A percentile compares a stretch with the other conserved stretches of the same genome.
Evolutionary conservation across 2,329 filamentous ascomycete species (phyloP).

Genomic region (Curvularia hawaiiensis): DNA sequence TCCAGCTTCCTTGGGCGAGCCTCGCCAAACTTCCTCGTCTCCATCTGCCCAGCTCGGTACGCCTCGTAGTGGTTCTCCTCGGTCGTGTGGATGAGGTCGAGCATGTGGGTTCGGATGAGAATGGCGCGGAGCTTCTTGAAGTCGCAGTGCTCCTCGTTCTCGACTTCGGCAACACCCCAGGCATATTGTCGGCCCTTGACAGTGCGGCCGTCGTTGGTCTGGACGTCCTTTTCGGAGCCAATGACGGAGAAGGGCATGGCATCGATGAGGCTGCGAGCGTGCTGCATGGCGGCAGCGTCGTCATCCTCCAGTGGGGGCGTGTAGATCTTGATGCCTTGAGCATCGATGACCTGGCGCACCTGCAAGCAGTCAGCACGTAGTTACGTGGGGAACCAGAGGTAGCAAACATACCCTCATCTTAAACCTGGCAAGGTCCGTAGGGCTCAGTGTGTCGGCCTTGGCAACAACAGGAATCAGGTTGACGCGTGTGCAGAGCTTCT

Average conservation of each 20-base stretch:
- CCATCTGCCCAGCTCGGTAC: slow-evolving; percentile 99
- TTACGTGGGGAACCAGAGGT: not conserved
- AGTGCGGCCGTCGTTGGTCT: slow-evolving; percentile 92
- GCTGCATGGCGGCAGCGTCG: slow-evolving; percentile 92
- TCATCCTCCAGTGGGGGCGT: slow-evolving; percentile 97
- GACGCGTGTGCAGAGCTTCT: slow-evolving; percentile 95
- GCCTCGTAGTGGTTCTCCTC: slow-evolving; percentile 99
- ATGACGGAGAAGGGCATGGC: slow-evolving; percentile 99
- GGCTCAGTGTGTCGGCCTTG: slow-evolving; percentile 97
- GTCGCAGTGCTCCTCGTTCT: slow-evolving; percentile 99
- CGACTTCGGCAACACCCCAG: slow-evolving; percentile 98
- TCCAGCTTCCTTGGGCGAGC: slow-evolving; percentile 96
- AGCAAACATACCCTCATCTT: slow-evolving; percentile 79
- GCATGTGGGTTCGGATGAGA: slow-evolving; percentile 98
- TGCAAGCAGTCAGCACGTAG: slow-evolving; percentile 48
- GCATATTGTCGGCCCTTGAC: slow-evolving; percentile 99
- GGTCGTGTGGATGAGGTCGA: slow-evolving; percentile 98
- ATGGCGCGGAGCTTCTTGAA: slow-evolving; percentile 99
- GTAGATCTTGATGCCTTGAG: slow-evolving; percentile 99
- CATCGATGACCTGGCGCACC: slow-evolving; percentile 95
- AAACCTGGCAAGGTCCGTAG: slow-evolving; percentile 87
- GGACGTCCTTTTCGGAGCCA: slow-evolving; percentile 98
- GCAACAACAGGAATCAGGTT: slow-evolving; percentile 98
- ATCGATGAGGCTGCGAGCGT: slow-evolving; percentile 91
- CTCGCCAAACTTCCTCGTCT: slow-evolving; percentile 99